These are phyloP conservation scores for Diutina neorugosa DNA, from an alignment of 1,139 yeast genomes.

Conservation along the genomic window DNA sequence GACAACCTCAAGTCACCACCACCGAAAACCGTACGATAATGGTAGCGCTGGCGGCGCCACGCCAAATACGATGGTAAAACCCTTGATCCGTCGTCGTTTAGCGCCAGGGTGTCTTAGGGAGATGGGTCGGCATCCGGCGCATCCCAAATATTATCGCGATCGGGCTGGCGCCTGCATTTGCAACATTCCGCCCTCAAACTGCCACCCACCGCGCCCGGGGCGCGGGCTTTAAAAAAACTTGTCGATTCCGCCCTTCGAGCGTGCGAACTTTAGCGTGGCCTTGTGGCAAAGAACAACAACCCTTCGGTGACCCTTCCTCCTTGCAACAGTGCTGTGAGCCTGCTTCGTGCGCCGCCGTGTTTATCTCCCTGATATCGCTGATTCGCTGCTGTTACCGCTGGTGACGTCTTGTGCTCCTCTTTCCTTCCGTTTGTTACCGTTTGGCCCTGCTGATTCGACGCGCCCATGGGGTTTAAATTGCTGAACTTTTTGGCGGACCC, in stretches of 20 bases:
- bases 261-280: background rate
- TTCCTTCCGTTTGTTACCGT: background rate
- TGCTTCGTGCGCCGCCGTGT: too few relatives aligned
- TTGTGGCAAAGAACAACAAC: too few relatives aligned
- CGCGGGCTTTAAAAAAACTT: background rate
- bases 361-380: background rate
- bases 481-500: conserved; percentile 56
- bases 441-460: background rate
- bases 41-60: too few relatives aligned
- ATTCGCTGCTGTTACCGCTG: too few relatives aligned
- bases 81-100: too few relatives aligned
- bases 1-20: too few relatives aligned
- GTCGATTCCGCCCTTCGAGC: background rate
- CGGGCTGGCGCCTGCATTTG: background rate
- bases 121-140: background rate
- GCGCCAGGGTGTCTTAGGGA: too few relatives aligned
- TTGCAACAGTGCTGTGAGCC: too few relatives aligned
- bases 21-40: too few relatives aligned
- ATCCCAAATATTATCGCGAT: background rate
- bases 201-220: background rate
- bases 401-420: background rate
- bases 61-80: too few relatives aligned
- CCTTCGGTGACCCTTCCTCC: too few relatives aligned
- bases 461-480: conserved; percentile 25
- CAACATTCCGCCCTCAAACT: background rate